These are phyloP conservation scores for Pueraria montana DNA, from an alignment of 306 rosid genomes.

Conservation along the genomic window DNA sequence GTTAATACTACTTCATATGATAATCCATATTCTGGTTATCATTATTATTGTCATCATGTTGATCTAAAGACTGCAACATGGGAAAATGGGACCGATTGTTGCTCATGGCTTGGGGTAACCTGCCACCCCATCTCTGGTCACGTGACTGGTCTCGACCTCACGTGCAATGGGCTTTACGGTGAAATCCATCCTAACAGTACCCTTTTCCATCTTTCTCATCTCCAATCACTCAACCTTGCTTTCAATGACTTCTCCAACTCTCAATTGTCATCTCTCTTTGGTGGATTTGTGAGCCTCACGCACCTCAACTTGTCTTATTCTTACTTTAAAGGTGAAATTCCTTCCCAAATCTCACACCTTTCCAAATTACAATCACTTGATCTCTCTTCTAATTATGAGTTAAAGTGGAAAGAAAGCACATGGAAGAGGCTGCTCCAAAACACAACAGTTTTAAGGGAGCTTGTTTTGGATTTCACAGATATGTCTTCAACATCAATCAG, in stretches of 20 bases:
- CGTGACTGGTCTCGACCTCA: not conserved
- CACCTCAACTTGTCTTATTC: not conserved
- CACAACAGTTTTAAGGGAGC: not conserved
- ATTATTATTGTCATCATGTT: too few relatives aligned
- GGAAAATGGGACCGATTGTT: not conserved
- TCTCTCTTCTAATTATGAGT: not conserved
- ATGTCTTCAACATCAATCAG: too few relatives aligned
- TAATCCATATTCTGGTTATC: too few relatives aligned
- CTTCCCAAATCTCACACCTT: slow-evolving; percentile 12
- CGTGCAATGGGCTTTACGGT: not conserved
- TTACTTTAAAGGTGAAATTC: slow-evolving; percentile 25
- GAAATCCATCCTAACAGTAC: not conserved
- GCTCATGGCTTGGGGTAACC: slow-evolving; percentile 22
- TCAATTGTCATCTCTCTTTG: too few relatives aligned
- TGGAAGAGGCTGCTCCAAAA: not conserved
- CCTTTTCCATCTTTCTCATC: not conserved
- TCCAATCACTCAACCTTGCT: too few relatives aligned
- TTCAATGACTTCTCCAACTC: too few relatives aligned
- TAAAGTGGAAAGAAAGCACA: not conserved
- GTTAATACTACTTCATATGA: too few relatives aligned
- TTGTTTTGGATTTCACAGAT: not conserved
- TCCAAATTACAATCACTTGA: slow-evolving; percentile 14
- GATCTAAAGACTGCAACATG: not conserved
- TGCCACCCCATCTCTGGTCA: not conserved
- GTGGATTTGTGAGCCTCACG: not conserved